Evolutionary conservation across 2,329 filamentous ascomycete species (phyloP).

Genomic region (Scleromitrula shiraiana): DNA sequence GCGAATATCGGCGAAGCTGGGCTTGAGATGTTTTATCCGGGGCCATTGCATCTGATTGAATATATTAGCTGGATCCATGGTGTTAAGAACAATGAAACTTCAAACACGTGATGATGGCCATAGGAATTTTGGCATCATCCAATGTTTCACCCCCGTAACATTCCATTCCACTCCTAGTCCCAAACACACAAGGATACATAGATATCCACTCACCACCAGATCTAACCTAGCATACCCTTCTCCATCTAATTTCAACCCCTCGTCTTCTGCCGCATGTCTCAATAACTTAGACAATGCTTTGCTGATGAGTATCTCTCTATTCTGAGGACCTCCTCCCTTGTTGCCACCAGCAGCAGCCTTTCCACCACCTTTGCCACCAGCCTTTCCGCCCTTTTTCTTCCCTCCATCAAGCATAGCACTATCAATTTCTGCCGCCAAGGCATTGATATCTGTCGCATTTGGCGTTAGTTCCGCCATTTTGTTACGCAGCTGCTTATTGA

Average conservation of each 20-base stretch:
- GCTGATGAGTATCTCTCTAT: slow-evolving; percentile 26
- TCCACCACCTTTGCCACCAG: too few species aligned
- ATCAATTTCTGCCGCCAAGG: background rate
- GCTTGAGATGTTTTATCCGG: slow-evolving; percentile 56
- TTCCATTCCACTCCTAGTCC: too few species aligned
- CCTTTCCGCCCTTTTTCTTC: background rate
- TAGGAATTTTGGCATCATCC: too few species aligned
- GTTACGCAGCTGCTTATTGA: background rate
- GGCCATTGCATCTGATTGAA: slow-evolving; percentile 31
- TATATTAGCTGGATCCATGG: too few species aligned
- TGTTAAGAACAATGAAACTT: too few species aligned
- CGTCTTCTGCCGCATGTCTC: slow-evolving; percentile 35
- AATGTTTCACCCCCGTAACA: too few species aligned
- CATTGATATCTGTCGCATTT: background rate
- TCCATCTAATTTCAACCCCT: slow-evolving; percentile 47
- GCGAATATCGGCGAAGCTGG: slow-evolving; percentile 68
- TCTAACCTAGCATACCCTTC: slow-evolving; percentile 53
- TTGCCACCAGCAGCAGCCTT: background rate
- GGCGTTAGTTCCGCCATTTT: background rate
- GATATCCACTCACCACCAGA: slow-evolving; percentile 43
- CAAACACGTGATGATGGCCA: background rate
- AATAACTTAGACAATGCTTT: slow-evolving; percentile 30
- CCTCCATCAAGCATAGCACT: background rate
- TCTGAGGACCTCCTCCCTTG: slow-evolving; percentile 7
- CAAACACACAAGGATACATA: slow-evolving; percentile 6